Conservation (phyloP, 2,329 filamentous ascomycete genomes). For the Neurospora sp. region DNA sequence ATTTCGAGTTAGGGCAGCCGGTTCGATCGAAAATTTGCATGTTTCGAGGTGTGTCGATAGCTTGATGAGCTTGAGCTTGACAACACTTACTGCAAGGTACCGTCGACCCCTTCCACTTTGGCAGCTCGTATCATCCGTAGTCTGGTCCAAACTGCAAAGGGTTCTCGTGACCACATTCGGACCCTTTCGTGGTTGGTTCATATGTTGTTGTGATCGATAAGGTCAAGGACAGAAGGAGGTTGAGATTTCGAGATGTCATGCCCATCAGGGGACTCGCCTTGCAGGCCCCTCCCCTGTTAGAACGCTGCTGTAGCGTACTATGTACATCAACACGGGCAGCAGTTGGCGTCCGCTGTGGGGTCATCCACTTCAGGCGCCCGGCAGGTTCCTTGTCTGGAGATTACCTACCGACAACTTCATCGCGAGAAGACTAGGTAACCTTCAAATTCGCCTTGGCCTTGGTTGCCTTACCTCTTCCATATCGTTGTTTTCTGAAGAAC, state of each 20-base stretch:
- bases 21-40: neutral
- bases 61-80: neutral
- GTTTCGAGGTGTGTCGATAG: neutral
- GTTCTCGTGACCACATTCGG: neutral
- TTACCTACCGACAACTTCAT: neutral
- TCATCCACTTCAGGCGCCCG: neutral
- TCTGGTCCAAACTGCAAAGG: neutral
- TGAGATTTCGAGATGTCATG: neutral
- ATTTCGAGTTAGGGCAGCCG: neutral
- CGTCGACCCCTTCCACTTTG: neutral
- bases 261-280: neutral
- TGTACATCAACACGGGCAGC: neutral
- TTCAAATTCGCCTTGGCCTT: neutral
- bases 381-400: neutral
- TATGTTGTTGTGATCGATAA: neutral
- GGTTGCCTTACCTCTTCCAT: neutral
- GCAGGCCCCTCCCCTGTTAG: neutral
- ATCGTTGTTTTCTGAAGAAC: neutral
- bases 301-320: neutral
- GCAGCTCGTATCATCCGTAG: neutral
- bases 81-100: neutral
- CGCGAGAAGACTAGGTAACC: neutral
- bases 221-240: neutral
- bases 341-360: neutral
- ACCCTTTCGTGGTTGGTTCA: neutral